Percentiles rank a stretch among this genome's conserved stretches.
Conservation (phyloP, 202 grass and related monocot species). For the Hordeum pubiflorum region DNA sequence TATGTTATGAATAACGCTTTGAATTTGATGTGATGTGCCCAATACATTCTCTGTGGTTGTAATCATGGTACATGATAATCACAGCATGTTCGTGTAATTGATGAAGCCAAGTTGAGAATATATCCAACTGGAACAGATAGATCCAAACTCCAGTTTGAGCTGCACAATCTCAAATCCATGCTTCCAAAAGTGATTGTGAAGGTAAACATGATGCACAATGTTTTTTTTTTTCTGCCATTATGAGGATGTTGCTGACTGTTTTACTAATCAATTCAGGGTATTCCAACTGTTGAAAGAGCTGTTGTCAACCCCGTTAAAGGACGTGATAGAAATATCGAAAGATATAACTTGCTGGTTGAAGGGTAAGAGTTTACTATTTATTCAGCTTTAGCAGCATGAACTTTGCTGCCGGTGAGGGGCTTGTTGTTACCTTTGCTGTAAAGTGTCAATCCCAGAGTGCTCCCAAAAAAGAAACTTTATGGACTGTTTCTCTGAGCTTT, state of each 20-base stretch:
- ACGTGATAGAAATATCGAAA: constrained; percentile 10
- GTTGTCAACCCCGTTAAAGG: constrained; percentile 39
- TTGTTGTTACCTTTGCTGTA: not conserved
- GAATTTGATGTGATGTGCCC: not conserved
- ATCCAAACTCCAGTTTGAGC: constrained; percentile 63
- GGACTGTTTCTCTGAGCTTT: not conserved
- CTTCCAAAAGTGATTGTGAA: constrained; percentile 97
- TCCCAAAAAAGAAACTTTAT: not conserved
- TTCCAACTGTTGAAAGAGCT: constrained; percentile 79
- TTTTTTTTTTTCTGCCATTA: not conserved
- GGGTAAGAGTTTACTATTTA: constrained; percentile 54
- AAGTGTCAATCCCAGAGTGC: not conserved
- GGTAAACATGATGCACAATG: constrained; percentile 30
- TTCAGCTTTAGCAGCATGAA: constrained; percentile 13
- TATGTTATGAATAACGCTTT: constrained; percentile 15
- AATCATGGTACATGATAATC: constrained; percentile 17
- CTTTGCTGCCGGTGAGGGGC: not conserved
- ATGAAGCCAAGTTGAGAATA: constrained; percentile 65
- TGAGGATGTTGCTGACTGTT: constrained; percentile 8
- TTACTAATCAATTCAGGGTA: constrained; percentile 48
- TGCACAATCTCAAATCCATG: constrained; percentile 61
- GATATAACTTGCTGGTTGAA: constrained; percentile 73
- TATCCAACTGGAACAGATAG: constrained; percentile 69
- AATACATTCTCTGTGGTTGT: not conserved
- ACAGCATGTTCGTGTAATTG: constrained; percentile 63